Conservation (phyloP, 768 basidiomycete species). For the Russula compacta region DNA sequence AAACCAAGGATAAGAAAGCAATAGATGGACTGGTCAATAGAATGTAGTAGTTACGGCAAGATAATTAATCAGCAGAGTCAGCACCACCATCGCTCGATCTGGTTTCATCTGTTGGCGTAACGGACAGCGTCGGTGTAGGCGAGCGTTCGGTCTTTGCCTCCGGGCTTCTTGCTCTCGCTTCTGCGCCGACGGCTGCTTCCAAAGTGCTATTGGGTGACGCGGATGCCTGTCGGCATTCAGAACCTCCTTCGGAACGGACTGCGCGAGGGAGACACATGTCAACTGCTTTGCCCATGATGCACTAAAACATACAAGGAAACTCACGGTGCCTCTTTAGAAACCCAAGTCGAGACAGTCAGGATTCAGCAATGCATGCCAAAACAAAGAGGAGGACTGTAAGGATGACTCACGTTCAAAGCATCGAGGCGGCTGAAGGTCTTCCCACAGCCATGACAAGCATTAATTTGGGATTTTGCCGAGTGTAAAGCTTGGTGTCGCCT, state of each 20-base stretch:
- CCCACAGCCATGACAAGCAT: constrained; percentile 85
- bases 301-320: constrained; percentile 24
- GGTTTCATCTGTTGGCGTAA: constrained; percentile 13
- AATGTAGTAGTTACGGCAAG: constrained; percentile 16
- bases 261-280: constrained; percentile 25
- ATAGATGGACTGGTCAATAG: constrained; percentile 7
- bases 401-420: constrained; percentile 77
- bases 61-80: constrained; percentile 13
- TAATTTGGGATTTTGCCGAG: constrained; percentile 70
- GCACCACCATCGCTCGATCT: constrained; percentile 14
- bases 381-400: constrained; percentile 18
- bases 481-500: constrained; percentile 90
- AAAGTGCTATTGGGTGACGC: constrained; percentile 5
- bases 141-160: constrained; percentile 17
- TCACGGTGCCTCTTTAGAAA: constrained; percentile 60
- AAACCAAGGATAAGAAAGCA: constrained; percentile 15
- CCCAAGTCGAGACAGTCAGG: background rate
- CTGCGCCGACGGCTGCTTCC: background rate
- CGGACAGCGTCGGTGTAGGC: constrained; percentile 11
- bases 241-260: constrained; percentile 83
- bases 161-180: constrained; percentile 5
- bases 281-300: constrained; percentile 3
- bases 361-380: constrained; percentile 18
- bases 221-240: constrained; percentile 49
- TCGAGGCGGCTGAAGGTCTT: constrained; percentile 93